Evolutionary conservation across 2,329 filamentous ascomycete genomes (phyloP), one percentile per base, ranked within the genome.

Genomic region (Lecanosticta acicola): DNA sequence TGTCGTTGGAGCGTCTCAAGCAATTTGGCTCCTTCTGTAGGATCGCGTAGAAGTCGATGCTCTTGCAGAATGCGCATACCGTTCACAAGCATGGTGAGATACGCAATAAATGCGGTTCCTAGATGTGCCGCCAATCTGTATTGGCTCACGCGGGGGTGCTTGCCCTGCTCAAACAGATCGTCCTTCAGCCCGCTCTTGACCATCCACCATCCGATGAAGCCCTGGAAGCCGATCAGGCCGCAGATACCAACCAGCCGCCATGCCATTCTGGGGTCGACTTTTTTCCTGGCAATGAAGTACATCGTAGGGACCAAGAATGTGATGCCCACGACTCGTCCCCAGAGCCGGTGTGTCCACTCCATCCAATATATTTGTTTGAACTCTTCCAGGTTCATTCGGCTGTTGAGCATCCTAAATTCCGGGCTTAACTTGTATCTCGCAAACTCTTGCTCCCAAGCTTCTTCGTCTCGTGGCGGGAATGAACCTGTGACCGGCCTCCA

Each of bases 291-390:
- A 62, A 96, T 79, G 63, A 97, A 94, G 74, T 95, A 97, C 45
- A 84, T 69, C 5, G 91, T 87, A 1, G 93, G 93, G 1, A 96
- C 63, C 39, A 95, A 81, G 67, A 97, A 96, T 41, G 87, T 85
- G 52, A 97, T 68, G 48, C 93, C 93, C 47, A 98, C 87, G 58
- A 94, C 76, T 54, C 93, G 84, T 37, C 93, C 93, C 90, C 93
- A 97, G 45, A 96, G 77, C 21, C 93, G 81, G 68, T 98, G 93
- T 35, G 84, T 82, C 93, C 93, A 98, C 74, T 98, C 93, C 93
- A 97, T 97, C 68, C 85, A 98, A 77, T 97, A 98, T 57, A 98
- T 98, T 66, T 93, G 85, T 70, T 97, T 96, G 74, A 97, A 98
- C 66, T 98, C 93, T 48, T 83, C 78, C 46, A 98, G 75, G 24